Evolutionary conservation across 208 protist species (phyloP).

Genomic region (Balamuthia mandrillaris): DNA sequence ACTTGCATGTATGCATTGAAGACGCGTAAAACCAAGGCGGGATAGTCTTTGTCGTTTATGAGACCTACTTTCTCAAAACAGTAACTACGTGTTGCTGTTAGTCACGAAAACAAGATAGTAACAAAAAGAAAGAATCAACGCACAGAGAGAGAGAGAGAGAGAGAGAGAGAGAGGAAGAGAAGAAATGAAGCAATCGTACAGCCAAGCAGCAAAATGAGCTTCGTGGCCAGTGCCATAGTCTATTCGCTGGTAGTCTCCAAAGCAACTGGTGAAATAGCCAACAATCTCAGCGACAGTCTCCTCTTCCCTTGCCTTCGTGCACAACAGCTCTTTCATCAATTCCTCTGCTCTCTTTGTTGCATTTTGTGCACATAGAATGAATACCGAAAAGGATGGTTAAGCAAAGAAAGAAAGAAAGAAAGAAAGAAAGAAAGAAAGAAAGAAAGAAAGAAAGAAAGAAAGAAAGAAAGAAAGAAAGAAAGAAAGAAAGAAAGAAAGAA

Average conservation of each 20-base stretch:
- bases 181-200: conserved; percentile 67
- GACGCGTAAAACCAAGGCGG: conserved; percentile 79
- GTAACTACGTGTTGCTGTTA: conserved; percentile 6
- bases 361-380: neutral
- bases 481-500: neutral
- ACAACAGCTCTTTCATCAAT: too few relatives aligned
- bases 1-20: conserved; percentile 89
- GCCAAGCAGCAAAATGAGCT: conserved; percentile 89
- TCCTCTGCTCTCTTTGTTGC: too few relatives aligned
- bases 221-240: conserved; percentile 99
- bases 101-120: neutral
- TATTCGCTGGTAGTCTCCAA: conserved; percentile 92
- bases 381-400: neutral
- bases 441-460: neutral
- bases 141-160: neutral
- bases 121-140: neutral
- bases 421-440: neutral
- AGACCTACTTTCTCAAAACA: conserved; percentile 53
- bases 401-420: neutral
- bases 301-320: neutral
- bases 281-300: neutral
- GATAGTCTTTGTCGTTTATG: conserved; percentile 64
- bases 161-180: too few relatives aligned
- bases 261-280: conserved; percentile 84
- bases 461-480: neutral